Conservation (phyloP, 768 basidiomycete species). For the Tricholoma hemisulphureum region DNA sequence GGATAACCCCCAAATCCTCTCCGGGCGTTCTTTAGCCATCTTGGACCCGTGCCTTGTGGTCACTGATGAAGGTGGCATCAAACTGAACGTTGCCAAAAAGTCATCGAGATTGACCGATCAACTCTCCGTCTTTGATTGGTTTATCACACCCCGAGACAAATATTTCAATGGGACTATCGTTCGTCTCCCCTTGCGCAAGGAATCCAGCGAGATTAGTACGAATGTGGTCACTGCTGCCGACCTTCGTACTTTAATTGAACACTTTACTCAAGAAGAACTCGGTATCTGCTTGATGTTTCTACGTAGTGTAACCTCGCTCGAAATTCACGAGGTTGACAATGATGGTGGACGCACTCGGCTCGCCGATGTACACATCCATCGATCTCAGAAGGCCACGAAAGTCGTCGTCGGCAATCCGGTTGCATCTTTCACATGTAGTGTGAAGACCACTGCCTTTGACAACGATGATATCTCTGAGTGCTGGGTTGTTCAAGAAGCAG, state of each 20-base stretch:
- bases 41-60: constrained; percentile 42
- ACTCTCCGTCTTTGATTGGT: constrained; percentile 28
- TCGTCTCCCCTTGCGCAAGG: constrained; percentile 43
- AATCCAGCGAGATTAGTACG: constrained; percentile 33
- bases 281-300: constrained; percentile 43
- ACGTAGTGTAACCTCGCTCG: constrained; percentile 36
- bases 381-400: not conserved
- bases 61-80: constrained; percentile 29
- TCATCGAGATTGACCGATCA: constrained; percentile 30
- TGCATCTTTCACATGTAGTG: constrained; percentile 10
- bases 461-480: constrained; percentile 9
- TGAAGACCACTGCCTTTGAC: constrained; percentile 13
- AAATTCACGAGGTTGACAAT: constrained; percentile 36
- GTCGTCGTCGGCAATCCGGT: not conserved
- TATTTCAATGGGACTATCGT: constrained; percentile 41
- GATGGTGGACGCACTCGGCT: constrained; percentile 18
- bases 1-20: constrained; percentile 50
- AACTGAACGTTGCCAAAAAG: constrained; percentile 27
- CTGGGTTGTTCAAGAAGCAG: constrained; percentile 36
- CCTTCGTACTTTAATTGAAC: constrained; percentile 36
- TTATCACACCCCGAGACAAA: not conserved
- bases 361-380: constrained; percentile 17
- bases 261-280: constrained; percentile 43
- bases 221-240: constrained; percentile 30
- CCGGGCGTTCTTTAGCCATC: constrained; percentile 36